phyloP scores from a whole-genome alignment of 129 eudicot genomes.

The sunflower (Helianthus annuus) region HanXRQr2.0-SUNRISE NC_035433.2:117033993-117034492 shows the following conservation, averaged over 20 bases:
- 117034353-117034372: slow-evolving; percentile 14
- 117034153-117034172: not conserved
- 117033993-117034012: too few species aligned
- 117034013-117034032: too few species aligned
- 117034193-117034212: not conserved
- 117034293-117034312: slow-evolving; percentile 26
- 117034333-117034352: slow-evolving; percentile 37
- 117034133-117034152: too few species aligned
- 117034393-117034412: slow-evolving; percentile 26
- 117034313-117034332: slow-evolving; percentile 31
- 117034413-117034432: slow-evolving; percentile 43
- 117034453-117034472: not conserved
- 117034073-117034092: not conserved
- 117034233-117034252: not conserved
- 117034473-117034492: not conserved
- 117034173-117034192: not conserved
- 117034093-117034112: not conserved
- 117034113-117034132: not conserved
- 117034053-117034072: too few species aligned
- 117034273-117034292: too few species aligned
- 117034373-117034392: slow-evolving; percentile 9
- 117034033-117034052: too few species aligned
- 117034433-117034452: slow-evolving; percentile 32
- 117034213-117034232: not conserved
- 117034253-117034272: too few species aligned